A percentile compares a stretch with the other conserved stretches of the same genome.
phyloP scores from a whole-genome alignment of 805 yeast genomes.

The Starmerella vaccinii region DNA sequence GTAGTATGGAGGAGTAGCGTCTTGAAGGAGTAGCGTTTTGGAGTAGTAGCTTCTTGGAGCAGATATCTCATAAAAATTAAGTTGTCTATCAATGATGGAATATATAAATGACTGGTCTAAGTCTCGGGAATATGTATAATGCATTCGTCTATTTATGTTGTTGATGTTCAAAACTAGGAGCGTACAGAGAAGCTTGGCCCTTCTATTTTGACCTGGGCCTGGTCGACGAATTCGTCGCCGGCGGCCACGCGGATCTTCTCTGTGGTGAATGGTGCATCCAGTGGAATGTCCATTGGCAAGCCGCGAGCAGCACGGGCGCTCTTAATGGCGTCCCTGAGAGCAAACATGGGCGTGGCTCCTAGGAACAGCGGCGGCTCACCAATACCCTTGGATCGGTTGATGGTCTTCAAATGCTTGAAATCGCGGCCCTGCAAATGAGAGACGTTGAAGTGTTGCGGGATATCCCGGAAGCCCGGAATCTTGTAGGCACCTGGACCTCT shows the following conservation, averaged over 20 bases:
- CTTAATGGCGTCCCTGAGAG: slow-evolving; percentile 37
- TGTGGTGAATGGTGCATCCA: slow-evolving; percentile 37
- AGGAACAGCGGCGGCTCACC: slow-evolving; percentile 45
- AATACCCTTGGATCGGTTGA: slow-evolving; percentile 39
- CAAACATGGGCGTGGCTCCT: slow-evolving; percentile 38
- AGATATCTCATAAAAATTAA: no score
- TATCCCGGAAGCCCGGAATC: slow-evolving; percentile 42
- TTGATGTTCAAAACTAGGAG: slow-evolving; percentile 6
- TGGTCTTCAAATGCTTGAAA: slow-evolving; percentile 38
- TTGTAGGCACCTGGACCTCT: slow-evolving; percentile 43
- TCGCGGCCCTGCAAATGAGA: slow-evolving; percentile 35
- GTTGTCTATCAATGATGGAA: not conserved
- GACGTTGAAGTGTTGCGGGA: slow-evolving; percentile 39
- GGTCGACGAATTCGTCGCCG: slow-evolving; percentile 32
- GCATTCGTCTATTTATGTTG: no score
- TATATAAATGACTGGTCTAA: no score
- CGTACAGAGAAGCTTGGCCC: slow-evolving; percentile 23
- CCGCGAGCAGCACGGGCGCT: slow-evolving; percentile 33
- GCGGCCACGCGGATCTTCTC: slow-evolving; percentile 36
- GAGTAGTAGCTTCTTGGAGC: no score
- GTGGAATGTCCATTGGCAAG: slow-evolving; percentile 10
- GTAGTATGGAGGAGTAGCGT: no score
- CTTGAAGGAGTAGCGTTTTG: no score
- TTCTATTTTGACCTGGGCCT: slow-evolving; percentile 27
- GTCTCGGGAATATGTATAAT: no score